Evolutionary conservation across 192 early-diverging fungal species (phyloP), one percentile per base, ranked within the genome.

Genomic region (Haplosporangium gracile): DNA sequence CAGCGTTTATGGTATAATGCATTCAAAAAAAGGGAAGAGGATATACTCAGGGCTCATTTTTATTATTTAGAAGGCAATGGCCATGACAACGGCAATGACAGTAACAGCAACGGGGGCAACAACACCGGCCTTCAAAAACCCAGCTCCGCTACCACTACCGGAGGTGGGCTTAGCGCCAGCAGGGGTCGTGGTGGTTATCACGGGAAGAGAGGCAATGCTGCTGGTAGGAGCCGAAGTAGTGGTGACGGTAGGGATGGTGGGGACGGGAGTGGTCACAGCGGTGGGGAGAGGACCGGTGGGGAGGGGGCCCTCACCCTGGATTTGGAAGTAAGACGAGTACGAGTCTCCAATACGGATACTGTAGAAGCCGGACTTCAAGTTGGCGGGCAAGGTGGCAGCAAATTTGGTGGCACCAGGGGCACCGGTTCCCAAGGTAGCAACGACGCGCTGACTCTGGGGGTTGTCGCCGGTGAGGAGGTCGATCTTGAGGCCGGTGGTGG

Each of bases 401-500:
- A 76, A 76, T 5, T 16, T n/a, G 20, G 32, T 63, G 2, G 53
- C 32, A 6, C 55, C 75, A 5, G 39, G 34, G 22, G 13, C 16
- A 13, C 55, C 75, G 32, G 36, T 65, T 13, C 75, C 75, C 57
- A 76, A 65, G 53, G 29, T 39, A 4, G 55, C 53, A 68, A 49
- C 57, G 38, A 76, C 57, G 0, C 16, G 20, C n/a, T 76, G 75
- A 8, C 57, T 26, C 51, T 55, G 51, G 40, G 39, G 24, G 18
- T 40, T 63, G 51, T 29, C 32, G 10, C 75, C 75, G 24, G 55
- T 63, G 36, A 76, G 75, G 24, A 76, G 75, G 8, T 76, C 53
- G 36, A 76, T 57, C 60, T 65, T 65, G 60, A 65, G 60, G 8
- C 60, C 60, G 22, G 24, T 20, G 16, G 55, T 24, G 39, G 29